These are phyloP conservation scores for Camillea tinctor DNA, from an alignment of 2,329 filamentous ascomycete genomes.

Conservation along the genomic window DNA sequence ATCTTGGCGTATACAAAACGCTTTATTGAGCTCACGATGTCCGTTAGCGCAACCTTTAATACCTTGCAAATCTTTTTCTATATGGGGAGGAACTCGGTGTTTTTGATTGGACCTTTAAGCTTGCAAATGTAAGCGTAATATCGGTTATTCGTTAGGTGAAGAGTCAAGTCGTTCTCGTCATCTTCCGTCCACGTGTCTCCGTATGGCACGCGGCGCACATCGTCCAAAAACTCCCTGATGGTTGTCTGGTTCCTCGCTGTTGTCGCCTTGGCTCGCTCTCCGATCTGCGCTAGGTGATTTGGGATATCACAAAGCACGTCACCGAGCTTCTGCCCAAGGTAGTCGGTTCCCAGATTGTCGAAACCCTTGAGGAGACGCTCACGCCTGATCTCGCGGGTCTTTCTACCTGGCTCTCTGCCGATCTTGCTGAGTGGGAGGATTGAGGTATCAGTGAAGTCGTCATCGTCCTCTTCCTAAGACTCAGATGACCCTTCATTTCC, in stretches of 20 bases:
- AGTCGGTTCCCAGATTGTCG: background rate
- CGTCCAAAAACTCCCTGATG: background rate
- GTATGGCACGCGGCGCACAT: background rate
- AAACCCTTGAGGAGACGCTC: background rate
- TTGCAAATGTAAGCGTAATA: background rate
- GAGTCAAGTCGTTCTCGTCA: background rate
- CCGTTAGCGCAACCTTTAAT: slow-evolving; percentile 8
- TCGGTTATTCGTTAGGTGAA: background rate
- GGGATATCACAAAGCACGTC: background rate
- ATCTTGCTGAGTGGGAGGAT: background rate
- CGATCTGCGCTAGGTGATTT: background rate
- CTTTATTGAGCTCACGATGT: slow-evolving; percentile 6
- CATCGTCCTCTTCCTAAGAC: too few relatives aligned
- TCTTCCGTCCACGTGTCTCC: background rate
- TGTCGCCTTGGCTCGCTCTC: background rate
- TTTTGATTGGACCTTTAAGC: background rate
- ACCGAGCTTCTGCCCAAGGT: background rate
- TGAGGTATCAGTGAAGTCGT: background rate
- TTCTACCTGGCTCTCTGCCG: background rate
- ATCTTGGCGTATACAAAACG: slow-evolving; percentile 5
- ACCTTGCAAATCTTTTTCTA: slow-evolving; percentile 8
- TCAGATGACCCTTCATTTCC: too few relatives aligned
- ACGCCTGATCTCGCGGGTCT: background rate
- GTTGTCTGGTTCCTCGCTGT: background rate
- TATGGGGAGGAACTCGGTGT: slow-evolving; percentile 9